phyloP scores from a whole-genome alignment of 2,329 filamentous ascomycete species.

The Hawksworthiomyces lignivorus region DNA sequence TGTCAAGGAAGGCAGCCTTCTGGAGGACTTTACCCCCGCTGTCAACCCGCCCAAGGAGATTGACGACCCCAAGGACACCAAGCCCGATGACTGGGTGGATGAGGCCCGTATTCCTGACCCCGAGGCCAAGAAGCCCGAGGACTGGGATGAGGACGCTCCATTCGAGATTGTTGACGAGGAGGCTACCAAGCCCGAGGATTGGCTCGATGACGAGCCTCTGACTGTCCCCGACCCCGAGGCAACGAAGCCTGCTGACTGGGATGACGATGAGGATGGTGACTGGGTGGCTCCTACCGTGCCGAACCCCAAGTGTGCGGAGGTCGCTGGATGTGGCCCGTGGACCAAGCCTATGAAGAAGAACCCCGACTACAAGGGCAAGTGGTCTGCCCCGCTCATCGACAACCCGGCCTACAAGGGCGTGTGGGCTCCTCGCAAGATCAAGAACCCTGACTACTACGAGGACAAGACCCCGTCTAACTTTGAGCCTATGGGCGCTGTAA shows the following conservation, averaged over 20 bases:
- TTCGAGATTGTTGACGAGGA: conserved; percentile 94
- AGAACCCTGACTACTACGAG: conserved; percentile 94
- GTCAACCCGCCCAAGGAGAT: conserved; percentile 95
- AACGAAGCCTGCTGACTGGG: conserved; percentile 97
- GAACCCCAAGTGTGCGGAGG: conserved; percentile 94
- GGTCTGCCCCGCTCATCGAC: conserved; percentile 85
- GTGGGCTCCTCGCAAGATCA: conserved; percentile 92
- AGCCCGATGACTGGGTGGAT: conserved; percentile 95
- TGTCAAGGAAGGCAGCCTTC: conserved; percentile 80
- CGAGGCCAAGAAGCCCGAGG: conserved; percentile 89
- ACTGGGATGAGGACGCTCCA: conserved; percentile 98
- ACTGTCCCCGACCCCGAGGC: conserved; percentile 88
- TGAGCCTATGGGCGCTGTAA: conserved; percentile 94
- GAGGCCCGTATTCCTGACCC: conserved; percentile 86
- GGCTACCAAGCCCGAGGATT: conserved; percentile 86
- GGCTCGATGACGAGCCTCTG: conserved; percentile 82
- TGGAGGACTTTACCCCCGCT: conserved; percentile 88
- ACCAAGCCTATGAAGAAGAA: conserved; percentile 87
- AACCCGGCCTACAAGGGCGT: conserved; percentile 97
- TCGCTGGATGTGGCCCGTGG: conserved; percentile 91
- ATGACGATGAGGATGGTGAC: conserved; percentile 98
- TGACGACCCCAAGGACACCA: conserved; percentile 85
- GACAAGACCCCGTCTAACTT: conserved; percentile 96
- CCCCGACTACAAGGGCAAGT: conserved; percentile 98
- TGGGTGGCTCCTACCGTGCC: conserved; percentile 84